phyloP scores from a whole-genome alignment of 2,329 filamentous ascomycete genomes.

The Cladophialophora immunda region DNA sequence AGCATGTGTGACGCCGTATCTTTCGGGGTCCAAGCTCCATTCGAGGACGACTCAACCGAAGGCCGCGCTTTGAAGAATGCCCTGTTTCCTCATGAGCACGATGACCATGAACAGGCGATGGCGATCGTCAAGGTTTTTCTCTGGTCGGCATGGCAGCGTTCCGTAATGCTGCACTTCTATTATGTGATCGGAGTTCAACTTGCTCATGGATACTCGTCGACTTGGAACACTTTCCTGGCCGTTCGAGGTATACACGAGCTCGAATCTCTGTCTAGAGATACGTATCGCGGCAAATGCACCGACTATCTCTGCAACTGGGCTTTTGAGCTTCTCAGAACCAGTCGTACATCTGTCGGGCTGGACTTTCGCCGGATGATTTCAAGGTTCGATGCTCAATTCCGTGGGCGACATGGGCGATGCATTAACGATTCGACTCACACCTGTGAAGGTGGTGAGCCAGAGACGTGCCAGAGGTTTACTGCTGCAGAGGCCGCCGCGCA shows the following conservation, averaged over 20 bases:
- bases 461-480: conserved; percentile 16
- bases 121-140: conserved; percentile 16
- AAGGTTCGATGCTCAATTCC: conserved; percentile 10
- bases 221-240: conserved; percentile 14
- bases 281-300: conserved; percentile 10
- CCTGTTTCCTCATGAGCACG: conserved; percentile 1
- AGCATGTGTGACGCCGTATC: conserved; percentile 15
- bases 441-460: conserved; percentile 8
- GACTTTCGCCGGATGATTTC: conserved; percentile 17
- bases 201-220: conserved; percentile 8
- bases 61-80: conserved; percentile 10
- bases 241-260: conserved; percentile 7
- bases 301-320: conserved; percentile 17
- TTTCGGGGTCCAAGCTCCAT: conserved; percentile 2
- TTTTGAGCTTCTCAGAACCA: conserved; percentile 12
- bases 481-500: conserved; percentile 12
- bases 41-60: conserved; percentile 9
- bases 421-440: background rate
- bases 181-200: conserved; percentile 16
- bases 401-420: background rate
- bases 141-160: conserved; percentile 16
- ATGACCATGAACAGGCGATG: conserved; percentile 12
- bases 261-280: conserved; percentile 1
- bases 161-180: conserved; percentile 20
- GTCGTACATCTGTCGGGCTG: conserved; percentile 15